Conservation (phyloP, 148 eudicot genomes). For the Rhododendron simsii region DNA sequence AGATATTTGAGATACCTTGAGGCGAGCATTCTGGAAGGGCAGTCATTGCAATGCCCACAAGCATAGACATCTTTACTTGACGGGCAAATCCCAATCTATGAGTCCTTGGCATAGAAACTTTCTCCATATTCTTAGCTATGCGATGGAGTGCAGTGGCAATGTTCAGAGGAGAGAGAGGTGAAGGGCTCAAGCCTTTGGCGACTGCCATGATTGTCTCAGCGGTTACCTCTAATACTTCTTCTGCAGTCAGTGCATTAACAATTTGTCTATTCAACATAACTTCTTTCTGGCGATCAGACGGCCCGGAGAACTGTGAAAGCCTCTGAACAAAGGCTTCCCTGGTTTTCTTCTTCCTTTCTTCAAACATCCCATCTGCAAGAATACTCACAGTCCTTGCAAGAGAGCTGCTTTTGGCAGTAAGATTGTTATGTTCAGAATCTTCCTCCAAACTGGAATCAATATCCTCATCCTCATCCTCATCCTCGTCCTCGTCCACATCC, state of each 20-base stretch:
- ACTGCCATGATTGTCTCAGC: conserved; percentile 66
- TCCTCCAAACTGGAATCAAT: conserved; percentile 4
- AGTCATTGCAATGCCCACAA: conserved; percentile 84
- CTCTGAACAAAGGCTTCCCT: conserved; percentile 67
- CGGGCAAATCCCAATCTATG: conserved; percentile 85
- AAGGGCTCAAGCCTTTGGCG: conserved; percentile 87
- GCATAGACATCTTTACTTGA: conserved; percentile 91
- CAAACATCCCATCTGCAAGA: conserved; percentile 78
- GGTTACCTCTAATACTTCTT: conserved; percentile 72
- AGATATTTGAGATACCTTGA: conserved; percentile 88
- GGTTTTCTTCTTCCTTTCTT: conserved; percentile 59
- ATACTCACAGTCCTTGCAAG: conserved; percentile 47
- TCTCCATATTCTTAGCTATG: conserved; percentile 98
- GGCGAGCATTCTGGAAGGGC: conserved; percentile 83
- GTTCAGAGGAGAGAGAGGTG: conserved; percentile 87
- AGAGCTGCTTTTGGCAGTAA: conserved; percentile 22
- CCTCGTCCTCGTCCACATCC: conserved; percentile 10
- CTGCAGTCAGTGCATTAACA: conserved; percentile 80
- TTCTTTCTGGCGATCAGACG: conserved; percentile 79
- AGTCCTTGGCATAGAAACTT: conserved; percentile 76
- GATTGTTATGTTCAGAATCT: conserved; percentile 26
- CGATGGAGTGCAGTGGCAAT: conserved; percentile 93
- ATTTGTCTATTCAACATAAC: conserved; percentile 61
- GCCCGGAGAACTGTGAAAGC: conserved; percentile 75
- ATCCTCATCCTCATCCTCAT: conserved; percentile 14